Evolutionary conservation across 257 asterid species (phyloP), one percentile per base, ranked within the genome.

Genomic region (Ehretia macrophylla): DNA sequence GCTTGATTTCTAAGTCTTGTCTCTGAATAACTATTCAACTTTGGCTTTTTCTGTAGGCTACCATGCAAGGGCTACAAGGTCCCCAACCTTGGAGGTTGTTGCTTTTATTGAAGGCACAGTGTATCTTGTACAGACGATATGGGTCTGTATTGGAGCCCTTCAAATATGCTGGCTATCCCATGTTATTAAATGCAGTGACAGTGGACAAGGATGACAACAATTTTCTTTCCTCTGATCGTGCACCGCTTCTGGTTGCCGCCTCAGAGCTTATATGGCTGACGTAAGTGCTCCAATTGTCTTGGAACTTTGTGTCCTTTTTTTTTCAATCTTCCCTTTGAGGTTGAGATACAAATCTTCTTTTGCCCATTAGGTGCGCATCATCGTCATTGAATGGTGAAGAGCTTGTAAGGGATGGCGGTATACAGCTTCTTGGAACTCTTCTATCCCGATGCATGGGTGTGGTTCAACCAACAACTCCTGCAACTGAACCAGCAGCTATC

Each of bases 231-330:
- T 80, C 91, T 68, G 97, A 93, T 58, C 85, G 97, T 58, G 88
- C 86, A 45, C 90, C 96, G 39, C 95, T 93, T 69, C 87, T 93
- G 54, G 79, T 84, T 75, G 94, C 95, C 0, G 96, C 99, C 65
- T 88, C 99, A 4, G 95, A 93, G 83, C 96, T 93, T 62, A 89
- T 93, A 73, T 93, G 96, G 97, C 89, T 88, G 59, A 93, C 99
- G 99, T 93, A 70, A 73, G 69, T 70, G 59, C 68, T 55, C 40
- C 58, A 42, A 48, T 55, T 58, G 22, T 40, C 60, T n/a, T 71
- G 23, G 51, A 47, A 55, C 19, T 48, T 40, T 49, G 8, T 46
- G 39, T 55, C 14, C 45, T 57, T 61, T 54, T 49, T n/a, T 66
- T 27, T 14, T 9, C 1, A 11, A 10, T 44, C 19, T 20, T 14